Evolutionary conservation across 202 grass and related monocot genomes (phyloP).

Genomic region (Schoenoplectus triqueter): DNA sequence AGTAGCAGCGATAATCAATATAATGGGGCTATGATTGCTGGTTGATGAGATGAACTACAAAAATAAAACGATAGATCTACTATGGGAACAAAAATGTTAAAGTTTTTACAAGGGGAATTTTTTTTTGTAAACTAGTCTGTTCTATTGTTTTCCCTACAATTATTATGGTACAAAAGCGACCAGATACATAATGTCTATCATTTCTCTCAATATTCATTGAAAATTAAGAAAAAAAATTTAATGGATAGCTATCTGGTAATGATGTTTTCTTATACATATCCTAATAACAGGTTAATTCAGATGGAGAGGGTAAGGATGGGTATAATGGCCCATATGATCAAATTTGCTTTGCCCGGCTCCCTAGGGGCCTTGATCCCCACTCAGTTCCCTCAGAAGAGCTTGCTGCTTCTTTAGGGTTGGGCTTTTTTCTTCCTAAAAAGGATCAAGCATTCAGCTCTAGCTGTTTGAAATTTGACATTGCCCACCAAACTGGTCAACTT

Average conservation of each 20-base stretch:
- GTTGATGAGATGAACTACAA: conserved; percentile 10
- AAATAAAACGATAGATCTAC: background rate
- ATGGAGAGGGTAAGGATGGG: conserved; percentile 76
- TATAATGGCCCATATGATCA: conserved; percentile 74
- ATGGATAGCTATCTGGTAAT: conserved; percentile 31
- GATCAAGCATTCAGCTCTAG: background rate
- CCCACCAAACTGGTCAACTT: background rate
- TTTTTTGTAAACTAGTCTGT: conserved; percentile 3
- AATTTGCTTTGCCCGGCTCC: conserved; percentile 74
- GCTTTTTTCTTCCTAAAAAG: conserved; percentile 39
- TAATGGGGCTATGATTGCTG: background rate
- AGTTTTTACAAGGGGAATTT: background rate
- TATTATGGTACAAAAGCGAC: conserved; percentile 27
- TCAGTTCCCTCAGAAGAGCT: conserved; percentile 92
- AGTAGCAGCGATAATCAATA: background rate
- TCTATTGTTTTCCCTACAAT: conserved; percentile 7
- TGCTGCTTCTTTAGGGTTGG: conserved; percentile 85
- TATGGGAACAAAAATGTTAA: background rate
- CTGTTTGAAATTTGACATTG: conserved; percentile 21
- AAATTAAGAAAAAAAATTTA: conserved; percentile 18
- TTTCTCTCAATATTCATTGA: conserved; percentile 30
- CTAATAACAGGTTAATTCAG: conserved; percentile 73
- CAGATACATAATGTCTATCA: conserved; percentile 5
- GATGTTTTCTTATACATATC: conserved; percentile 27
- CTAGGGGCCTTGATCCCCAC: conserved; percentile 86